Conservation (phyloP, 352 stramenopile species). For the Globisporangium nagaii region DNA sequence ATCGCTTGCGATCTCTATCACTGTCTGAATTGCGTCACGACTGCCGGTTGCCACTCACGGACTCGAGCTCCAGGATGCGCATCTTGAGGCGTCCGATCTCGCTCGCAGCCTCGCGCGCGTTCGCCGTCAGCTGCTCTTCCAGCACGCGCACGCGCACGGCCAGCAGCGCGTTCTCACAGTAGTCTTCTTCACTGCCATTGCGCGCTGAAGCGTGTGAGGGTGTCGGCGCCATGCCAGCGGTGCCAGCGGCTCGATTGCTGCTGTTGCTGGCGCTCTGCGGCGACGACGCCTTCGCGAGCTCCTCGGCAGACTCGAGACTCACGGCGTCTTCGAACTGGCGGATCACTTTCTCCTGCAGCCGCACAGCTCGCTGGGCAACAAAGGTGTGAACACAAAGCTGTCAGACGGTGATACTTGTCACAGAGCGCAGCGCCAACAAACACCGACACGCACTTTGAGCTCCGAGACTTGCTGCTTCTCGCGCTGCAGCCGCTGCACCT, state of each 20-base stretch:
- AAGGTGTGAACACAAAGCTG: neutral
- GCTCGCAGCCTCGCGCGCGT: constrained; percentile 44
- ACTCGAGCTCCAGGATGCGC: constrained; percentile 65
- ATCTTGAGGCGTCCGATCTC: constrained; percentile 60
- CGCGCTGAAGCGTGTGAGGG: neutral
- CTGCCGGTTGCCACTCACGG: neutral
- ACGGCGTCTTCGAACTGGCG: constrained; percentile 69
- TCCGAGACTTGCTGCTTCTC: constrained; percentile 47
- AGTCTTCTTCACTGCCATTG: neutral
- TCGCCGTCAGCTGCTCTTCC: constrained; percentile 62
- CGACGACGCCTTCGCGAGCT: neutral
- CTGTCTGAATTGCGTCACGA: neutral
- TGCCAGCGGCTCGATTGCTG: neutral
- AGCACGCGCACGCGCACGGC: constrained; percentile 56
- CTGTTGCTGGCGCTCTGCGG: neutral
- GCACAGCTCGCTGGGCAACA: constrained; percentile 44
- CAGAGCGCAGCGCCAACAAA: too few species aligned
- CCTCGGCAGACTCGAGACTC: constrained; percentile 20
- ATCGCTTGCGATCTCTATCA: neutral
- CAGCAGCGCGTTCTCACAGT: constrained; percentile 15
- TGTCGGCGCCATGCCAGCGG: neutral
- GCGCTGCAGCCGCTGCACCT: constrained; percentile 63
- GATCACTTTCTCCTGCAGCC: constrained; percentile 79
- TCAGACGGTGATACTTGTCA: too few species aligned
- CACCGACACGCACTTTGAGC: constrained; percentile 31